phyloP scores from a whole-genome alignment of 2,329 filamentous ascomycete species.

The Nothophaeocryptopus gaeumannii region DNA sequence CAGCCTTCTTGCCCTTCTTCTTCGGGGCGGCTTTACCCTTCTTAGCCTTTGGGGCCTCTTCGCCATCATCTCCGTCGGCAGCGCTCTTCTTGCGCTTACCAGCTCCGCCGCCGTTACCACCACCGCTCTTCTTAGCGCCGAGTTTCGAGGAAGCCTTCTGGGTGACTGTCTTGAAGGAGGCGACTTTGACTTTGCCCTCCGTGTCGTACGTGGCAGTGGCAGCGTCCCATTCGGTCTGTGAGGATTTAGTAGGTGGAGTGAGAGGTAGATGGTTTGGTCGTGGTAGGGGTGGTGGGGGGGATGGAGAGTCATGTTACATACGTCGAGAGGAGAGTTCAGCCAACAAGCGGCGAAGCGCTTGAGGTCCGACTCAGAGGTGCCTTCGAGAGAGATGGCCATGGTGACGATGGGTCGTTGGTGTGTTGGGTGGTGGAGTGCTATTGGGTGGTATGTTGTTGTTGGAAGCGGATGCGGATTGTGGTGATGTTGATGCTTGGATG shows the following conservation, averaged over 20 bases:
- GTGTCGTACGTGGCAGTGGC: slow-evolving; percentile 15
- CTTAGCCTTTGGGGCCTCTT: slow-evolving; percentile 8
- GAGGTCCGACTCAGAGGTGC: slow-evolving; percentile 12
- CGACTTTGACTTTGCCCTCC: slow-evolving; percentile 18
- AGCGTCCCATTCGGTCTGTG: slow-evolving; percentile 19
- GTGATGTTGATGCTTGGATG: slow-evolving; percentile 1
- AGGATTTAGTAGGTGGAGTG: background rate
- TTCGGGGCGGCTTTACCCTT: slow-evolving; percentile 5
- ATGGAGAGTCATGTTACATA: background rate
- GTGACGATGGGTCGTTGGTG: slow-evolving; percentile 2
- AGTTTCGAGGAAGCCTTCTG: slow-evolving; percentile 7
- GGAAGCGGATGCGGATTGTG: slow-evolving; percentile 2
- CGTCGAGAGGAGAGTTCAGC: slow-evolving; percentile 7
- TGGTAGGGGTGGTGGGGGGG: background rate
- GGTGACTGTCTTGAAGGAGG: slow-evolving; percentile 23
- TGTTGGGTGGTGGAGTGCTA: background rate
- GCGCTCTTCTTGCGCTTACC: slow-evolving; percentile 12
- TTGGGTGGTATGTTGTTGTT: background rate
- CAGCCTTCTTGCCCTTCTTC: slow-evolving; percentile 7
- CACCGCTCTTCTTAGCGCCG: slow-evolving; percentile 1
- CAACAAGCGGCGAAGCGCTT: slow-evolving; percentile 23
- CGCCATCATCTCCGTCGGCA: slow-evolving; percentile 10
- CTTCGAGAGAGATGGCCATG: slow-evolving; percentile 10
- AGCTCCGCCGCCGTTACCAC: background rate
- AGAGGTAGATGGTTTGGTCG: background rate